Evolutionary conservation across 2,329 filamentous ascomycete genomes (phyloP).

Genomic region (Hawksworthiomyces lignivorus): DNA sequence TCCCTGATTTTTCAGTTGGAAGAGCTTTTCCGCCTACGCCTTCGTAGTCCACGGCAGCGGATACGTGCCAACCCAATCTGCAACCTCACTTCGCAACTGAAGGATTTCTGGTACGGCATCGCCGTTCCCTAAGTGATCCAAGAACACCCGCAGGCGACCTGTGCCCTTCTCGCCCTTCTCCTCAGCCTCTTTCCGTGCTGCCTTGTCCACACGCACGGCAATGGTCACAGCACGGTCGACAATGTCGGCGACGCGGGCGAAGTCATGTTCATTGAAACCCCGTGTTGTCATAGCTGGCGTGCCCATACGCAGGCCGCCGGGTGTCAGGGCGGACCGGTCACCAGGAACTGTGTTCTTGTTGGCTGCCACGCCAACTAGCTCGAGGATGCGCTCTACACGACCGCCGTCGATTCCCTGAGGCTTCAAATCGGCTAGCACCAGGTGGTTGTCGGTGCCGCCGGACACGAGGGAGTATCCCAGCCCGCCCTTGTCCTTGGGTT

Average conservation of each 20-base stretch:
- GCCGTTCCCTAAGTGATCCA: conserved; percentile 60
- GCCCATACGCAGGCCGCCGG: conserved; percentile 87
- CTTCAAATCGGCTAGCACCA: conserved; percentile 88
- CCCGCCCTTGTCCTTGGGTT: conserved; percentile 64
- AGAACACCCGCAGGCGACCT: conserved; percentile 58
- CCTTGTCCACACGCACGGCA: conserved; percentile 66
- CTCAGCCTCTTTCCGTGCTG: conserved; percentile 60
- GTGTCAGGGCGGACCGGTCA: conserved; percentile 86
- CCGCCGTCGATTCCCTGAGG: conserved; percentile 80
- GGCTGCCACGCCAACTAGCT: conserved; percentile 89
- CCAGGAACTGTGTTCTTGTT: conserved; percentile 99
- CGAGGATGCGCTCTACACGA: conserved; percentile 81
- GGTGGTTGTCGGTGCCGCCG: conserved; percentile 94
- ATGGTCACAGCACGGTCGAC: conserved; percentile 78
- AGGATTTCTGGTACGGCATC: conserved; percentile 63
- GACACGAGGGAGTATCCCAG: conserved; percentile 85
- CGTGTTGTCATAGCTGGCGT: conserved; percentile 97
- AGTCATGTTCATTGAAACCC: conserved; percentile 85
- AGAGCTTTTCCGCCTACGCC: too few species aligned
- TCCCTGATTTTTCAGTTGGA: too few species aligned
- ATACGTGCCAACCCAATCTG: conserved; percentile 70
- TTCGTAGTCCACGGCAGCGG: conserved; percentile 56
- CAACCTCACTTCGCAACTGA: conserved; percentile 65
- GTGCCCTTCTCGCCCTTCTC: conserved; percentile 59
- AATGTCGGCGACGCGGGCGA: conserved; percentile 75